A percentile compares a stretch with the other conserved stretches of the same genome.
phyloP scores from a whole-genome alignment of 2,329 filamentous ascomycete species.

The Penicillium olsonii region DNA sequence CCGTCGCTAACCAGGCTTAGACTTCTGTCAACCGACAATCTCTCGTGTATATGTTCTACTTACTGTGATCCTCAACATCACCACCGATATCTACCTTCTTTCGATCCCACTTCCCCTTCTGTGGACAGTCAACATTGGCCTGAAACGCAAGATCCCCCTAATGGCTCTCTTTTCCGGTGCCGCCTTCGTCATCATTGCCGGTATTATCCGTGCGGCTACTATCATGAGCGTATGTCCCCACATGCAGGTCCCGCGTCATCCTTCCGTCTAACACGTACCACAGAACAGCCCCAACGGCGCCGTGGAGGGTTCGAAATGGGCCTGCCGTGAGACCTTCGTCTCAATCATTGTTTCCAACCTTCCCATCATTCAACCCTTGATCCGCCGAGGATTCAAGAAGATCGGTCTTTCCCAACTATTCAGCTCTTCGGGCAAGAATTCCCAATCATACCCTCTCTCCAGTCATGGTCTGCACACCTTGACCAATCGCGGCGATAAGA shows the following conservation, averaged over 20 bases:
- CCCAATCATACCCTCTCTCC: conserved; percentile 24
- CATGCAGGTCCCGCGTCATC: not conserved
- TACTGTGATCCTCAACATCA: conserved; percentile 52
- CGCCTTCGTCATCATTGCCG: conserved; percentile 55
- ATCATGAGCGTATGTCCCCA: conserved; percentile 41
- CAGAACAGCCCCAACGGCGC: conserved; percentile 38
- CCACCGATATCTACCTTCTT: conserved; percentile 60
- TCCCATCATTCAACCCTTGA: conserved; percentile 41
- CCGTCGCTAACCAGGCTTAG: conserved; percentile 26
- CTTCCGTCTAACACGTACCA: not conserved
- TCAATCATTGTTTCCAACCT: conserved; percentile 44
- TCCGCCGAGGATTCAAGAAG: conserved; percentile 26
- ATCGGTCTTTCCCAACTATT: conserved; percentile 31
- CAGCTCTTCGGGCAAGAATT: conserved; percentile 23
- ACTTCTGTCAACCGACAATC: conserved; percentile 50
- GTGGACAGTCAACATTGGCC: conserved; percentile 52
- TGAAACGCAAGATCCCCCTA: conserved; percentile 52
- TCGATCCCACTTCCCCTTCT: conserved; percentile 60
- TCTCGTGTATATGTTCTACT: conserved; percentile 51
- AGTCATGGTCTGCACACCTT: conserved; percentile 16
- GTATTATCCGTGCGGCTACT: conserved; percentile 53
- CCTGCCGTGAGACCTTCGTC: conserved; percentile 46
- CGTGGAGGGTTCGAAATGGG: conserved; percentile 42
- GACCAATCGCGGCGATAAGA: conserved; percentile 19
- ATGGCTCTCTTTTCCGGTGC: conserved; percentile 57